phyloP scores from a whole-genome alignment of 2,329 filamentous ascomycete species.

The Penicillium psychrosexuale region DNA sequence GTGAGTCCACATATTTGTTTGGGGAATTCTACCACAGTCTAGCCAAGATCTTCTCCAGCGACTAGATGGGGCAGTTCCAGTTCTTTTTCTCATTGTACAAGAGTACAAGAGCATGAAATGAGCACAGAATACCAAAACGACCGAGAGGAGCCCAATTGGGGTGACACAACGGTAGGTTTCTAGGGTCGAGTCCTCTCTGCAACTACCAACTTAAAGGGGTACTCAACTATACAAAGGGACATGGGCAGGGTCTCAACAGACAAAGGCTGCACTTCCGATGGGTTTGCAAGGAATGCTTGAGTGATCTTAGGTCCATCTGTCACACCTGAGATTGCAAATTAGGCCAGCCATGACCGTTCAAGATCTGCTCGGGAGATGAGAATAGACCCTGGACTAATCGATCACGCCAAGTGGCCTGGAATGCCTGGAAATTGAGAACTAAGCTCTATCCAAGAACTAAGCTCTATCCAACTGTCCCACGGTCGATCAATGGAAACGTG shows the following conservation, averaged over 20 bases:
- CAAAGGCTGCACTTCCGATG: not conserved
- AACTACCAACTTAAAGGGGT: not conserved
- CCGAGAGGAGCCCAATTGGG: not conserved
- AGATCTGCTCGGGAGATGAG: not conserved
- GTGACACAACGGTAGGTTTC: not conserved
- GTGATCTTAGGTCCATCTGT: conserved; percentile 3
- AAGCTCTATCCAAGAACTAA: not conserved
- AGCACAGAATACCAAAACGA: not conserved
- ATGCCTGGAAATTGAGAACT: not conserved
- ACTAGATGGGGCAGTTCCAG: conserved; percentile 6
- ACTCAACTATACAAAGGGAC: not conserved
- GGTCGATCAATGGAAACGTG: conserved; percentile 3
- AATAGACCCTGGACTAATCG: not conserved
- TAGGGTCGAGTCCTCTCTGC: not conserved
- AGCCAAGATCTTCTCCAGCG: not conserved
- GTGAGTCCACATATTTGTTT: not conserved
- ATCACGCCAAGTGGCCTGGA: conserved; percentile 1
- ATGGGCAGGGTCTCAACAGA: not conserved
- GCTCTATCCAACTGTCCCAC: not conserved
- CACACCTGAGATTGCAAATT: conserved; percentile 2
- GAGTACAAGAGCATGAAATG: not conserved
- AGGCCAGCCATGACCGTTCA: conserved; percentile 6
- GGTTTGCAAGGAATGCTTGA: not conserved
- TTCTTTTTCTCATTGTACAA: not conserved
- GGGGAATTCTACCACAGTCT: not conserved